Evolutionary conservation across 139 green algal genomes (phyloP), one percentile per base, ranked within the genome.

Genomic region (Coelastrella sp.): DNA sequence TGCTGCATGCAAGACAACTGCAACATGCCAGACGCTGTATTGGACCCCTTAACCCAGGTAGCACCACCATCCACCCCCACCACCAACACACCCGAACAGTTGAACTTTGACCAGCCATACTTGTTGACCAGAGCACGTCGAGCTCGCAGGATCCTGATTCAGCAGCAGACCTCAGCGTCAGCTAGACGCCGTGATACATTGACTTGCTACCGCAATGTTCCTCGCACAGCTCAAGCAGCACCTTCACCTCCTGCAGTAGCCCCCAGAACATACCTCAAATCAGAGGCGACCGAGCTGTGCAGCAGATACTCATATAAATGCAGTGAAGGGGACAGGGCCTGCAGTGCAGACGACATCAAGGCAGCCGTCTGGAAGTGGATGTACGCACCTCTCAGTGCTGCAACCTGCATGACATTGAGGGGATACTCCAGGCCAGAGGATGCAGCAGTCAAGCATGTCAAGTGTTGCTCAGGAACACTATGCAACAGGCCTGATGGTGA

Each of bases 11-110:
- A 48, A 32, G n/a, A 23, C 23, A 77, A 77, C 38, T 77, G 68
- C 45, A 77, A 77, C 68, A 38, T 35, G 38, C 68, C 68, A 77
- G 68, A 77, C 57, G 23, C 37, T 77, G 68, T 59, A 38, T 38
- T 77, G 37, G 68, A 77, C 68, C 35, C 68, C 35, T 21, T 19
- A 30, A 59, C 68, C 32, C 37, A 77, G 27, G 38, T 77, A 25
- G 68, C 15, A 21, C 7, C 17, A 8, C 60, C n/a, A 43, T 6
- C 32, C 19, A 11, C 19, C 21, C 53, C 19, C 6, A 64, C 53
- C 53, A 64, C 19, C 17, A 32, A 21, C 53, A 64, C 27, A 1
- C 21, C 53, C 2, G 53, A 64, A 27, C 6, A 32, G 53, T 9
- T 1, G 2, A 64, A 9, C 53, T 32, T 5, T 32, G 6, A 27